Evolutionary conservation across 352 stramenopile species (phyloP), one percentile per base, ranked within the genome.

Genomic region (Globisporangium iwayamae): DNA sequence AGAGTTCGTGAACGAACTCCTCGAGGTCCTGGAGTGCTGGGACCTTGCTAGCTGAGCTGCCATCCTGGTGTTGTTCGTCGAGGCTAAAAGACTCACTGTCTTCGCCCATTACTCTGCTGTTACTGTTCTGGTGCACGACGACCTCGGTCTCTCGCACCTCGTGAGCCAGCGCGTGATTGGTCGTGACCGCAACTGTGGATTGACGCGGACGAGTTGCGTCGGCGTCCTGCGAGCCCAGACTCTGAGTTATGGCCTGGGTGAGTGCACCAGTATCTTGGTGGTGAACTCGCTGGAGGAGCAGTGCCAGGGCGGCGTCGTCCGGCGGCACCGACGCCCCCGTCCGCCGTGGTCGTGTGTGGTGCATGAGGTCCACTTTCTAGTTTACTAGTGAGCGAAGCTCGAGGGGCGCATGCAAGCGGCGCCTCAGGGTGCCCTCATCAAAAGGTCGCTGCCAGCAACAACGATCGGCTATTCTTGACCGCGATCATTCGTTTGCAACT

Each of bases 1-100:
- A 64, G 53, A 84, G 64, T 28, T 84, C 75, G 4, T 53, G 60
- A 22, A 74, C 65, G 60, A 79, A 69, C 38, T 69, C 63, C 11
- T 79, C 69, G 2, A 84, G 56, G 3, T 83, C 73, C 25, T 60
- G 30, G 5, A 72, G 50, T 25, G 38, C 43, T 11, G 63, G 56
- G 25, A 60, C 39, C 4, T 14, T 16, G 38, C 45, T 47, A 11
- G 52, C 22, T 16, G 46, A 13, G 18, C 20, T 30, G 14, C 9
- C 43, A 18, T 54, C 56, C 25, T n/a, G 22, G 5, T 11, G 11
- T 18, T 47, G 32, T 32, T 60, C 36, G 10, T 60, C 4, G 9
- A 36, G 5, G 48, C 14, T 36, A 11, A 16, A 41, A 51, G 38
- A 41, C 13, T 25, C 13, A 4, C 11, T 8, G n/a, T n/a, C 16